Conservation (phyloP, 768 basidiomycete species). For the Suillus ampliporus region DNA sequence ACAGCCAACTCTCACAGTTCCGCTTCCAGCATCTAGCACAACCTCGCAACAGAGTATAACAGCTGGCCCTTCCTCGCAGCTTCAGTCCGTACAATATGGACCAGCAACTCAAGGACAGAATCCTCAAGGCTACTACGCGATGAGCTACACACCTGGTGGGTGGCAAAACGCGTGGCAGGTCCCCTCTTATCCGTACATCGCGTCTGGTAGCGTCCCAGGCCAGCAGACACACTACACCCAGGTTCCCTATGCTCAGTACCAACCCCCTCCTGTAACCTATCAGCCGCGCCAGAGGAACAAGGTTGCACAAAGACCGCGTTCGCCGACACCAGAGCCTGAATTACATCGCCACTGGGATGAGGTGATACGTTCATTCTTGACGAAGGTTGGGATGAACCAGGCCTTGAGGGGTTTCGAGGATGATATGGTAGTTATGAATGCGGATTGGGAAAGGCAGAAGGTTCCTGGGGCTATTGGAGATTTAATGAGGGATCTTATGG, state of each 20-base stretch:
- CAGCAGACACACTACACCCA: conserved; percentile 42
- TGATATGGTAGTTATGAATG: conserved; percentile 76
- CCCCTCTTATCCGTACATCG: conserved; percentile 36
- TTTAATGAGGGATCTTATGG: conserved; percentile 56
- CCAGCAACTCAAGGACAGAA: conserved; percentile 24
- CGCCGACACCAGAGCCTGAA: conserved; percentile 47
- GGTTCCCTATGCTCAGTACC: conserved; percentile 40
- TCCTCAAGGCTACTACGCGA: conserved; percentile 36
- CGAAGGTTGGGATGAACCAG: conserved; percentile 59
- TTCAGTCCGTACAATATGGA: conserved; percentile 23
- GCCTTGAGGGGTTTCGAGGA: conserved; percentile 65
- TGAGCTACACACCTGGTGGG: conserved; percentile 38
- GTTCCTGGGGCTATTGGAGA: conserved; percentile 60
- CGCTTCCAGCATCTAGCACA: conserved; percentile 16
- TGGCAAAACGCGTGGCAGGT: conserved; percentile 43
- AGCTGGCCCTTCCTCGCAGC: conserved; percentile 24
- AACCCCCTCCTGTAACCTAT: conserved; percentile 27
- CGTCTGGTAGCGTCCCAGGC: conserved; percentile 35
- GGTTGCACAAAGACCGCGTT: conserved; percentile 30
- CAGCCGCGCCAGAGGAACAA: conserved; percentile 39
- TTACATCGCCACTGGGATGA: conserved; percentile 67
- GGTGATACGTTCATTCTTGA: conserved; percentile 58
- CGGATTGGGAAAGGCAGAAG: conserved; percentile 64
- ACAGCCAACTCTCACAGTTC: conserved; percentile 13
- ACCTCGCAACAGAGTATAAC: conserved; percentile 18